Conservation (phyloP, 139 green algal genomes). For the Eudorina sp. region DNA sequence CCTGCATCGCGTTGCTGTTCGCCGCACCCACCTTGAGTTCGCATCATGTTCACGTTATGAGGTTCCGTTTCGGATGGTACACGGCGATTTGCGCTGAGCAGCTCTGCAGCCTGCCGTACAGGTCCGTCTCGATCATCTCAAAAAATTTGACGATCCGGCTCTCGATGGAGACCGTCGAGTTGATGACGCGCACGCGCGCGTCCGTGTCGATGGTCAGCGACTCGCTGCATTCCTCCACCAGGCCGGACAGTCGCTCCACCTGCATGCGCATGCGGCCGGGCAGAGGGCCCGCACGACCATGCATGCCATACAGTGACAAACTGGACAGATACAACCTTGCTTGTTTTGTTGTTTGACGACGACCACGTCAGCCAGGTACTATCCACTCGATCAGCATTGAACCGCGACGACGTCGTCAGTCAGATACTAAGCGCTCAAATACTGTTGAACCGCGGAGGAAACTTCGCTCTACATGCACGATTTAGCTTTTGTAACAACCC, state of each 20-base stretch:
- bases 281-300: background rate
- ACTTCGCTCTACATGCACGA: no score
- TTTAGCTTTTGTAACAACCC: no score
- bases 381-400: no score
- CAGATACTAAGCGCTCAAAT: no score
- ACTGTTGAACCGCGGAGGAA: no score
- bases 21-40: no score
- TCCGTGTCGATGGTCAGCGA: conserved; percentile 50
- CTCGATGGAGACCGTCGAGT: conserved; percentile 78
- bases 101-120: conserved; percentile 66
- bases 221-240: conserved; percentile 64
- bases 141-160: conserved; percentile 84
- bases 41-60: background rate
- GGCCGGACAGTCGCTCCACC: conserved; percentile 76
- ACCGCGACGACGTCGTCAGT: no score
- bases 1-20: no score
- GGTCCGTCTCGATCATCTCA: conserved; percentile 72
- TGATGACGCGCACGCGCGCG: conserved; percentile 80
- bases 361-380: no score
- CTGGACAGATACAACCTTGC: no score
- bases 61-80: conserved; percentile 42
- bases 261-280: conserved; percentile 44
- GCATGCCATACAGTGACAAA: background rate
- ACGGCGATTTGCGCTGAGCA: conserved; percentile 71
- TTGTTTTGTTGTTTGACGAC: no score